phyloP scores from a whole-genome alignment of 208 protist species.

The Leishmania turanica region DNA sequence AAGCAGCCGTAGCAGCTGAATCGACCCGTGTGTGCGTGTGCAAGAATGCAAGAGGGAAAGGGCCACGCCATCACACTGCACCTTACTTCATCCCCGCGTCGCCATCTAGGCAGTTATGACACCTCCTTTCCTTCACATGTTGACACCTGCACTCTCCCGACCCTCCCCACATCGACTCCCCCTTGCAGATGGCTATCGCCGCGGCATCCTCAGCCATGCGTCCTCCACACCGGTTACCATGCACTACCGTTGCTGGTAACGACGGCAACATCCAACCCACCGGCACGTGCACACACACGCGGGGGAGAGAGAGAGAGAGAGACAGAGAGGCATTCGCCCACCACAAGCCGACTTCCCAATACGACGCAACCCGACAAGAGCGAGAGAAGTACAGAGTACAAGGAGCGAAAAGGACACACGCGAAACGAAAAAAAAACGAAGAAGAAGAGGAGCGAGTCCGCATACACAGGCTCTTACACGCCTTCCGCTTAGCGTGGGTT shows the following conservation, averaged over 20 bases:
- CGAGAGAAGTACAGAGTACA: conserved; percentile 11
- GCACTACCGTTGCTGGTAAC: neutral
- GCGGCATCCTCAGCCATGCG: neutral
- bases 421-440: no score
- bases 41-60: neutral
- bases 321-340: neutral
- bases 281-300: neutral
- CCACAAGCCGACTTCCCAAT: neutral
- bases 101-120: neutral
- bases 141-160: neutral
- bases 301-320: neutral
- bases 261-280: neutral
- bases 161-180: neutral
- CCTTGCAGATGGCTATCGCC: neutral
- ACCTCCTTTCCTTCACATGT: neutral
- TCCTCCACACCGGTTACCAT: neutral
- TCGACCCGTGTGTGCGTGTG: neutral
- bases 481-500: conserved; percentile 1
- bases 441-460: neutral
- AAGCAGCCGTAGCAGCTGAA: neutral
- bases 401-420: neutral
- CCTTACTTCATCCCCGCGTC: neutral
- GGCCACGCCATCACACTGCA: neutral
- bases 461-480: conserved; percentile 11
- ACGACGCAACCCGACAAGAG: neutral